Conservation (phyloP, 768 basidiomycete genomes). For the Hysterangium stoloniferum region DNA sequence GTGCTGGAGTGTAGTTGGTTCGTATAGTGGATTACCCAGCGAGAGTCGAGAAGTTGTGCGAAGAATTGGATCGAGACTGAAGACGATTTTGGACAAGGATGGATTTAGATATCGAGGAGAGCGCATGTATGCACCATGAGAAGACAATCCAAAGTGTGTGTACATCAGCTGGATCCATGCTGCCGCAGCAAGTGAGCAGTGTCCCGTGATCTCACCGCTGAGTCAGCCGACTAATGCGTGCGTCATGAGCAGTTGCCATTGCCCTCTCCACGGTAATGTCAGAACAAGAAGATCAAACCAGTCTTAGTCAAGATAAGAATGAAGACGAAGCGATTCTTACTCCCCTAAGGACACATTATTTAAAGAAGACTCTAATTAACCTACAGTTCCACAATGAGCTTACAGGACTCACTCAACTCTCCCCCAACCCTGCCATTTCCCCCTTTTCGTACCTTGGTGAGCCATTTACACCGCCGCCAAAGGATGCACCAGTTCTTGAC, state of each 20-base stretch:
- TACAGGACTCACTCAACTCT: conserved; percentile 47
- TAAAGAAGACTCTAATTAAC: conserved; percentile 90
- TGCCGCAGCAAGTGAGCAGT: no score
- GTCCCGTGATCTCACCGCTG: no score
- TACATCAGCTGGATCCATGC: no score
- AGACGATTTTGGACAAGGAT: conserved; percentile 47
- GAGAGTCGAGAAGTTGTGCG: conserved; percentile 57
- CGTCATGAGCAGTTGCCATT: background rate
- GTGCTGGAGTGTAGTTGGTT: conserved; percentile 67
- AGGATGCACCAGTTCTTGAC: conserved; percentile 50
- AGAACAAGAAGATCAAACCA: background rate
- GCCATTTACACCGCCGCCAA: conserved; percentile 72
- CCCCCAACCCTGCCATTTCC: conserved; percentile 38
- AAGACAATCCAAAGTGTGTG: no score
- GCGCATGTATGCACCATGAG: conserved; percentile 29
- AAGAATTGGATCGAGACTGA: conserved; percentile 53
- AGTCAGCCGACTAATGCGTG: background rate
- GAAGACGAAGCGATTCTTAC: conserved; percentile 41
- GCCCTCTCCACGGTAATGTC: background rate
- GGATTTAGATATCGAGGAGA: conserved; percentile 36
- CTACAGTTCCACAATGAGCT: conserved; percentile 83
- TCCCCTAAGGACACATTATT: conserved; percentile 91
- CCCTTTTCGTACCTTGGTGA: conserved; percentile 82
- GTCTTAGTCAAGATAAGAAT: background rate
- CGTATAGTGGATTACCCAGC: conserved; percentile 52